Evolutionary conservation across 768 basidiomycete genomes (phyloP).

Genomic region (Kwoniella dendrophila): DNA sequence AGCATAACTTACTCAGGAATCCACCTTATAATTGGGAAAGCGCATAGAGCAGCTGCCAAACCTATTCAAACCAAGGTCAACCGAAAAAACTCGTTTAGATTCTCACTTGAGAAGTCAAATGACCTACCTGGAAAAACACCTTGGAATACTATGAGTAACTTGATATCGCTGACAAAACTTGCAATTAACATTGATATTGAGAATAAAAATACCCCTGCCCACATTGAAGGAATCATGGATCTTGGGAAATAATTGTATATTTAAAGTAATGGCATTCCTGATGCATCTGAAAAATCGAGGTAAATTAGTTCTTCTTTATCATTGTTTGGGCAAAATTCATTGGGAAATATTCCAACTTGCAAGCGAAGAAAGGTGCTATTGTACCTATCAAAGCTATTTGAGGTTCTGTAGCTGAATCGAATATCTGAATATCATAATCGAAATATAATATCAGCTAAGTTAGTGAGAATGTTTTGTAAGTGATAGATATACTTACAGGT

Average conservation of each 20-base stretch:
- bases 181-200: constrained; percentile 22
- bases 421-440: not conserved
- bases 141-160: constrained; percentile 26
- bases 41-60: constrained; percentile 25
- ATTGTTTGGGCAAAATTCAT: too few relatives aligned
- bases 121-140: constrained; percentile 30
- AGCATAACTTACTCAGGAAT: constrained; percentile 33
- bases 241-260: constrained; percentile 33
- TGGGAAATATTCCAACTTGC: constrained; percentile 6
- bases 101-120: not conserved
- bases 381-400: constrained; percentile 31
- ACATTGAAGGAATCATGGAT: constrained; percentile 29
- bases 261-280: constrained; percentile 32
- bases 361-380: constrained; percentile 22
- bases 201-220: constrained; percentile 27
- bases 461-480: too few relatives aligned
- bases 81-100: too few relatives aligned
- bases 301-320: too few relatives aligned
- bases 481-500: constrained; percentile 17
- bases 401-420: constrained; percentile 23
- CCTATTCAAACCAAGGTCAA: constrained; percentile 7
- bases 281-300: constrained; percentile 13
- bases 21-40: constrained; percentile 36
- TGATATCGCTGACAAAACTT: constrained; percentile 21
- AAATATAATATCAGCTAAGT: not conserved